phyloP scores from a whole-genome alignment of 257 asterid genomes.

The Ballota nigra region DNA sequence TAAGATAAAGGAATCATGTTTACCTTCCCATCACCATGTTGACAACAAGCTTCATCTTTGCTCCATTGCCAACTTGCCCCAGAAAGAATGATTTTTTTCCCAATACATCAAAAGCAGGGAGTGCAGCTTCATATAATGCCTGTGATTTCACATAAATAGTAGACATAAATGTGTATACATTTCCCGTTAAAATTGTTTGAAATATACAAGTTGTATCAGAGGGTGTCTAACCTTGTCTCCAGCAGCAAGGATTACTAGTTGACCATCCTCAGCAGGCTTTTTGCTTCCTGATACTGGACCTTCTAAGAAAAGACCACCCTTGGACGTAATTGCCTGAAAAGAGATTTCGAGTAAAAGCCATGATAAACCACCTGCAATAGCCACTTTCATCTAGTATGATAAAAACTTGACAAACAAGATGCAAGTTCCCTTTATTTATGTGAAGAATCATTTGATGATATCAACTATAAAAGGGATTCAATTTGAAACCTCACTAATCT shows the following conservation, averaged over 20 bases:
- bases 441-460: neutral
- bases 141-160: constrained; percentile 27
- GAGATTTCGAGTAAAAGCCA: constrained; percentile 13
- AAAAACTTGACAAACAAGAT: neutral
- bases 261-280: constrained; percentile 99
- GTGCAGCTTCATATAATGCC: constrained; percentile 64
- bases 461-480: neutral
- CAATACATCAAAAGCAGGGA: constrained; percentile 84
- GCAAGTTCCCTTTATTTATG: neutral
- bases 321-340: constrained; percentile 71
- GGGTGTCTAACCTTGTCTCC: constrained; percentile 68
- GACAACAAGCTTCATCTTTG: constrained; percentile 97
- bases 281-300: constrained; percentile 99
- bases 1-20: constrained; percentile 5
- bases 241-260: constrained; percentile 91
- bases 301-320: constrained; percentile 83
- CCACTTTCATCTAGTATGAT: neutral
- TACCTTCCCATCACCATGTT: constrained; percentile 99
- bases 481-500: constrained; percentile 68
- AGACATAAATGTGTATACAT: constrained; percentile 16
- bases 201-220: neutral
- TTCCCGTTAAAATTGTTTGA: neutral
- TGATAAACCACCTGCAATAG: neutral
- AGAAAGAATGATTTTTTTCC: constrained; percentile 89
- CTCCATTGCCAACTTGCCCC: constrained; percentile 91